Base-by-base conservation (phyloP, 352 stramenopile genomes). In the Phytophthora fragariae region DNA sequence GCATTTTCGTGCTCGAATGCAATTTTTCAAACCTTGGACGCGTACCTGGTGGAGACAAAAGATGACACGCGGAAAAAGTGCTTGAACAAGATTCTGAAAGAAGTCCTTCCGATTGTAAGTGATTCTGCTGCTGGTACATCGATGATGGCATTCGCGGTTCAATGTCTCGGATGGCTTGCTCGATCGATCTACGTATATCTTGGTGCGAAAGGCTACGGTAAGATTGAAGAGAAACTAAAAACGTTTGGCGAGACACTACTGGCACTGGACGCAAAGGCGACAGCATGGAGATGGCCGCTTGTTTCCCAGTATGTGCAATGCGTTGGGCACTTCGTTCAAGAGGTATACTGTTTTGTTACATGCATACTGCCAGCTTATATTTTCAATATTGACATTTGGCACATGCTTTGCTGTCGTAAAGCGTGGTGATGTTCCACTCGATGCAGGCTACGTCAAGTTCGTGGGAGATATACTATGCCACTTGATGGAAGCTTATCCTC, bases 11-110 rank as follows among this genome's bases (percentile, higher is more conserved):
- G 81, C 31, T 82, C 83, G 0, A 82, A 85, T 55, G 65, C 67
- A 12, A 67, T 92, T 2, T 75, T 96, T 24, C 41, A 70, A n/a
- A 66, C 76, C 3, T 57, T 92, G 19, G 83, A 82, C 33, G 46
- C 55, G 10, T 85, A 80, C 8, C 57, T 94, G 33, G 68, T 72
- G 14, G 57, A 70, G n/a, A 66, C 73, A 17, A 83, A 82, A 33
- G 75, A 90, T 24, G 81, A 91, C 12, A 49, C 44, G 47, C 77
- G 79, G 27, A 96, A 94, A 61, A 92, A 91, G 52, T 74, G 74
- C 11, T 65, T 94, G 47, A 92, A 94, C 52, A 87, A 83, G 44
- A 83, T 96, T 47, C 57, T 94, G 31, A 93, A 94, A 50, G 85
- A 94, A 19, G 65, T 93, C 37, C 67, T 96, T 5, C 85, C 84